Evolutionary conservation across 257 asterid genomes (phyloP).

Genomic region (Solanum dulcamara): DNA sequence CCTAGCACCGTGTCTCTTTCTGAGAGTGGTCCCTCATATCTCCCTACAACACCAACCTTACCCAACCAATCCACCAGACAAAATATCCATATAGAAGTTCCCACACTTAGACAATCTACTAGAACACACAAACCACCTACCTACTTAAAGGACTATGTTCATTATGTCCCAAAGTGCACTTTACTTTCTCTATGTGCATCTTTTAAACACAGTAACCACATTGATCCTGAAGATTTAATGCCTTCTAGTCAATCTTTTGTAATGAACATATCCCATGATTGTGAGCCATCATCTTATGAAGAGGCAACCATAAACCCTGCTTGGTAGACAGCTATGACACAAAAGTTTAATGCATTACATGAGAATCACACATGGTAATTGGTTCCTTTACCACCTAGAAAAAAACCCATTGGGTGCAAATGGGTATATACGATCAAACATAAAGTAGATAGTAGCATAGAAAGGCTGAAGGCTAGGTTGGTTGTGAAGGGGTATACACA

Average conservation of each 20-base stretch:
- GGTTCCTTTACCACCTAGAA: background rate
- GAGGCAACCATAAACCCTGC: background rate
- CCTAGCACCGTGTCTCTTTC: too few species aligned
- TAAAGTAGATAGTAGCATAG: background rate
- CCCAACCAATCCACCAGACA: background rate
- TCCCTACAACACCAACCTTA: background rate
- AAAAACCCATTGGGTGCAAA: background rate
- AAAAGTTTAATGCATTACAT: background rate
- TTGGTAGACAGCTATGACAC: background rate
- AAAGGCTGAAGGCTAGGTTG: too few species aligned
- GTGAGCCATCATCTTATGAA: background rate
- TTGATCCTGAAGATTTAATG: background rate
- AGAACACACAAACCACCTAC: background rate
- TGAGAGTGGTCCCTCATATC: too few species aligned
- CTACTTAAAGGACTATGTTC: background rate
- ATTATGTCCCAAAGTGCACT: background rate
- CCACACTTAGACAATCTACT: background rate
- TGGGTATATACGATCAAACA: background rate
- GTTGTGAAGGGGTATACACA: background rate
- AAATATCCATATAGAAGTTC: too few species aligned
- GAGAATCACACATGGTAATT: background rate
- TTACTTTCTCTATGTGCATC: background rate
- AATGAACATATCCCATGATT: background rate
- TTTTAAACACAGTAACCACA: background rate
- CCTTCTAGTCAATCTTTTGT: background rate